Evolutionary conservation across 2,329 filamentous ascomycete genomes (phyloP).

Genomic region (Golovinomyces cichoracearum): DNA sequence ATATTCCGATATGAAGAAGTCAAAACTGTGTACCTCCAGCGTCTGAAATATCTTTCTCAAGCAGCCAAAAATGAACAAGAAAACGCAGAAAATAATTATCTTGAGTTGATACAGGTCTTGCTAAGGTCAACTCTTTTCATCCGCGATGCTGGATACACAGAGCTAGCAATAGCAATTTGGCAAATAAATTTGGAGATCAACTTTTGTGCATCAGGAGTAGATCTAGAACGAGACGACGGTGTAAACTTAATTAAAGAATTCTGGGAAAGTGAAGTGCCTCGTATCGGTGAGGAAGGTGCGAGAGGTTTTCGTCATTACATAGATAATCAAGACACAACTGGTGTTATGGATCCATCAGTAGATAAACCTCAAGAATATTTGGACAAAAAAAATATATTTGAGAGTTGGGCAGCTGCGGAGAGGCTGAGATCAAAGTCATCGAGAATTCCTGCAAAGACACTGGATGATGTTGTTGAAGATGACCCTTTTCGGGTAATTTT

Average conservation of each 20-base stretch:
- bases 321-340: constrained; percentile 9
- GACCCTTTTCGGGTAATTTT: constrained; percentile 67
- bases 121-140: constrained; percentile 50
- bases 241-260: constrained; percentile 35
- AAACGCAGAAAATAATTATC: constrained; percentile 10
- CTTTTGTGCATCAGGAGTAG: constrained; percentile 27
- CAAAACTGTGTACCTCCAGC: constrained; percentile 31
- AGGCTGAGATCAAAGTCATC: constrained; percentile 21
- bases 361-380: constrained; percentile 7
- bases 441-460: constrained; percentile 39
- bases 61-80: constrained; percentile 2
- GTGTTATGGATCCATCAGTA: constrained; percentile 5
- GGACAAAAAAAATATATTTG: constrained; percentile 14
- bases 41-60: constrained; percentile 23
- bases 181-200: constrained; percentile 54
- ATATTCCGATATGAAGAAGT: constrained; percentile 43
- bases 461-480: constrained; percentile 49
- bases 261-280: constrained; percentile 63
- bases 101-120: constrained; percentile 39
- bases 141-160: constrained; percentile 50
- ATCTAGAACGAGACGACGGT: constrained; percentile 5
- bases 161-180: constrained; percentile 56
- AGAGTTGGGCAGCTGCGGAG: constrained; percentile 28
- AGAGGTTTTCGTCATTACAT: constrained; percentile 41
- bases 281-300: constrained; percentile 49